A percentile compares a stretch with the other conserved stretches of the same genome.
These are phyloP conservation scores for Cicer pinnatifidum DNA, from an alignment of 306 rosid species.

Conservation along the genomic window DNA sequence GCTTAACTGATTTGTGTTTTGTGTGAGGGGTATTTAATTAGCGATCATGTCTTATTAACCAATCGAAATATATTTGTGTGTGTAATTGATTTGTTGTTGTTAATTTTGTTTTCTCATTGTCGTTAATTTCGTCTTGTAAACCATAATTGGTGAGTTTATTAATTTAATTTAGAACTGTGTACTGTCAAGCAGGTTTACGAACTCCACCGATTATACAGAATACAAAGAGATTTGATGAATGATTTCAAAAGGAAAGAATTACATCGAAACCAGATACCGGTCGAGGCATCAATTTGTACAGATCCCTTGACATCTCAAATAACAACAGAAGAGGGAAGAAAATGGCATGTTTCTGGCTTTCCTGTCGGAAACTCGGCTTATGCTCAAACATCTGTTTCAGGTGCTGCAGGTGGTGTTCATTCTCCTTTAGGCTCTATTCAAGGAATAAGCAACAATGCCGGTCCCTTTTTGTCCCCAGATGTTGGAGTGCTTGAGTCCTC, in stretches of 20 bases:
- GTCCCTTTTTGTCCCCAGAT: constrained; percentile 63
- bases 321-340: constrained; percentile 62
- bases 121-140: constrained; percentile 12
- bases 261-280: constrained; percentile 56
- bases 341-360: constrained; percentile 61
- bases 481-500: constrained; percentile 70
- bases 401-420: constrained; percentile 71
- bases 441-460: constrained; percentile 54
- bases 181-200: constrained; percentile 70
- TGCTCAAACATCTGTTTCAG: constrained; percentile 59
- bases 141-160: constrained; percentile 40
- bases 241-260: constrained; percentile 68
- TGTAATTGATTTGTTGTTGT: too few species aligned
- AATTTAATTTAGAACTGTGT: constrained; percentile 37
- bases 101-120: too few species aligned
- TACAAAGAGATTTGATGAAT: constrained; percentile 87
- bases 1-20: too few species aligned
- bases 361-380: constrained; percentile 58
- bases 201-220: constrained; percentile 88
- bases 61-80: too few species aligned
- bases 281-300: constrained; percentile 66
- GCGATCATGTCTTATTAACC: too few species aligned
- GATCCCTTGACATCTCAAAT: constrained; percentile 72
- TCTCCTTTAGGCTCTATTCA: constrained; percentile 63
- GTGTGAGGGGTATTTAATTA: too few species aligned